Base-by-base conservation (phyloP, 78 protist species). In the Dictyostelium purpureum region DNA sequence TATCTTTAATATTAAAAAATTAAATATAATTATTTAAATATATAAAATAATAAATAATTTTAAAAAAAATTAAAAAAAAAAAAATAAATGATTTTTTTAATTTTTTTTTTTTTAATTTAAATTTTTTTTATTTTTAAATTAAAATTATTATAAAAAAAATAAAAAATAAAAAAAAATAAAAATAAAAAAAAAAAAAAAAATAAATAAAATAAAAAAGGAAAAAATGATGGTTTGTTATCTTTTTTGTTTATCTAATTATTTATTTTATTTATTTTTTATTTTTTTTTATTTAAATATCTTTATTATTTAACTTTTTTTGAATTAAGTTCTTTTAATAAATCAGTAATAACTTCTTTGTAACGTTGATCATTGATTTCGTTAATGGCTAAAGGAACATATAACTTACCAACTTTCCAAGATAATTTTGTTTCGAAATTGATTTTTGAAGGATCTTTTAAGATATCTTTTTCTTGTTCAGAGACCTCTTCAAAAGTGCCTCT, bases 331-430 rank as follows among this genome's bases (percentile, higher is more conserved):
- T 35, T 65, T 65, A 16, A 65, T 31, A 16, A 35, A 65, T 0
- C 6, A 33, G 24, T 31, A 33, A 12, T 65, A 35, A 16, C 10
- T 66, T 35, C 14, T 66, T 66, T 37, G 10, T 49, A 61, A 61
- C 69, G 69, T 31, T 67, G 51, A 21, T 31, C 3, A 26, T 67
- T 43, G 14, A 67, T 38, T 5, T 33, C 75, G 18, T 21, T 14
- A 26, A 67, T 21, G 16, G 21, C 43, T 9, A 2, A 11, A 26
- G 75, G 49, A 2, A 67, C 43, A 40, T 26, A 40, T 16, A 67
- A 37, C 38, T 51, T 49, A 74, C 80, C 80, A 18, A 74, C 67
- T 74, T 40, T 74, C 80, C 80, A 74, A 51, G 24, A 7, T 16
- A 74, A 12, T 33, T 43, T 19, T 4, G 51, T 43, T 74, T 49